phyloP scores from a whole-genome alignment of 345 rosid genomes.

The Eucalyptus polybractea region DNA sequence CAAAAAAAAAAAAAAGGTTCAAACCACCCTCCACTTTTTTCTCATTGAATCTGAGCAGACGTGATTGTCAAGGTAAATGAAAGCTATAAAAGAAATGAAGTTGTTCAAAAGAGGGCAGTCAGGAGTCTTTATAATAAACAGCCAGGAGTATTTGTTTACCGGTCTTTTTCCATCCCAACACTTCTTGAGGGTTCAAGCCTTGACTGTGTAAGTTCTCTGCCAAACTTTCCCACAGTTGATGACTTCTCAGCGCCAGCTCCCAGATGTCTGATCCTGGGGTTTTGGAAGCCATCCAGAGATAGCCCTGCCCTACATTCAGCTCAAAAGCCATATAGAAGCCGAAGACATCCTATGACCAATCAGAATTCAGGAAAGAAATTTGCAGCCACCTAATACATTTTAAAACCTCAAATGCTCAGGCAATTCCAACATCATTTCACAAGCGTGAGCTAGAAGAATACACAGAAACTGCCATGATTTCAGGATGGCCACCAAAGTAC shows the following conservation, averaged over 20 bases:
- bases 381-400: not conserved
- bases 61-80: not conserved
- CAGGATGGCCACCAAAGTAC: not conserved
- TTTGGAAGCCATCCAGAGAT: slow-evolving; percentile 64
- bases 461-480: not conserved
- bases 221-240: slow-evolving; percentile 50
- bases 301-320: slow-evolving; percentile 62
- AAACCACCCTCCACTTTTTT: not conserved
- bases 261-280: slow-evolving; percentile 52
- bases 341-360: not conserved
- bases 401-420: not conserved
- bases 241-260: slow-evolving; percentile 65
- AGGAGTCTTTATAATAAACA: not conserved
- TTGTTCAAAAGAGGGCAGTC: not conserved
- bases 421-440: not conserved
- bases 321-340: not conserved
- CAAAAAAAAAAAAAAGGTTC: not conserved
- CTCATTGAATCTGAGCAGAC: not conserved
- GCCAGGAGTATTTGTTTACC: slow-evolving; percentile 15
- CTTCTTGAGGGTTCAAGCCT: slow-evolving; percentile 52
- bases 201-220: slow-evolving; percentile 32
- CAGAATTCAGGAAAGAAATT: not conserved
- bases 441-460: not conserved
- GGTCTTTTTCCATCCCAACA: slow-evolving; percentile 76
- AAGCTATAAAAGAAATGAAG: not conserved